A percentile compares a stretch with the other conserved stretches of the same genome.
Evolutionary conservation across 2,329 filamentous ascomycete genomes (phyloP).

Genomic region (Ceratocystis colombiana): DNA sequence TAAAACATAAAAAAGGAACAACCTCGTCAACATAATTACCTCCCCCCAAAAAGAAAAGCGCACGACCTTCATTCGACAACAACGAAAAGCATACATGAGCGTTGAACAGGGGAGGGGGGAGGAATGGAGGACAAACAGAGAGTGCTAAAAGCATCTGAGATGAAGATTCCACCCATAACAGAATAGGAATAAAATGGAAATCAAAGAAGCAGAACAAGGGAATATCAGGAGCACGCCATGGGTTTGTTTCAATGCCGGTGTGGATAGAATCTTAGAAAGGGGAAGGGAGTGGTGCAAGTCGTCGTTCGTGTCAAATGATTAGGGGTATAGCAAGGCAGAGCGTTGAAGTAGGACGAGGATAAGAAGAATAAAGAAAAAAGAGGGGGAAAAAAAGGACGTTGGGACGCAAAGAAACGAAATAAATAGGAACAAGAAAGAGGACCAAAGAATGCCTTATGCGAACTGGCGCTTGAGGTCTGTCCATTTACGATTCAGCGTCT

Average conservation of each 20-base stretch:
- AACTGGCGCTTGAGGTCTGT: conserved; percentile 57
- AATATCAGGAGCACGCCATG: neutral
- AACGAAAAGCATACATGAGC: no score
- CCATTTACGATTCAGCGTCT: conserved; percentile 67
- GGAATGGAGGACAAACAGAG: no score
- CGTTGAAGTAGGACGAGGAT: neutral
- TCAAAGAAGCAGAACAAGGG: conserved; percentile 8
- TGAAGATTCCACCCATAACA: neutral
- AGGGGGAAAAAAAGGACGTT: neutral
- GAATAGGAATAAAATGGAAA: conserved; percentile 10
- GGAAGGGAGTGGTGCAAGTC: neutral
- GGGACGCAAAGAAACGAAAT: neutral
- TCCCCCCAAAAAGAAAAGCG: no score
- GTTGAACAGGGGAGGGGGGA: no score
- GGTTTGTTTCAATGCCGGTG: no score
- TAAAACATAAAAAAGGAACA: no score
- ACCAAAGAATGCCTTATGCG: conserved; percentile 30
- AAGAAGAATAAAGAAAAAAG: conserved; percentile 11
- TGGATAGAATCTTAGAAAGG: no score
- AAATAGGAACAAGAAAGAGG: conserved; percentile 3
- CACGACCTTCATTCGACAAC: no score
- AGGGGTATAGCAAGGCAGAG: neutral
- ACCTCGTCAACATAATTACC: no score
- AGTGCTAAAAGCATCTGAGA: no score
- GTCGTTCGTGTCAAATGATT: conserved; percentile 10